Conservation (phyloP, 306 rosid genomes). For the Echinosophora koreensis region DNA sequence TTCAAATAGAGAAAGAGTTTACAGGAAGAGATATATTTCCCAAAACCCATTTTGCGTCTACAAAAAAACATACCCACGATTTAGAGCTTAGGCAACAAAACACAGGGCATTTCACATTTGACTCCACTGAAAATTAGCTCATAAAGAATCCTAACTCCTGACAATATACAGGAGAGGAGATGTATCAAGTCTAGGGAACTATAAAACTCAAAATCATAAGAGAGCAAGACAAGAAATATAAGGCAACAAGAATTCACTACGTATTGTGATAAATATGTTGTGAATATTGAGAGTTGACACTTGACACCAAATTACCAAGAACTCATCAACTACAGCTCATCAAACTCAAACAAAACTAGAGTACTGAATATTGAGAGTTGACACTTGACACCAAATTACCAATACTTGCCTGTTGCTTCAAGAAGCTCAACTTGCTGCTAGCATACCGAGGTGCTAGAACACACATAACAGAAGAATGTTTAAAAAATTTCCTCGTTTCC, state of each 20-base stretch:
- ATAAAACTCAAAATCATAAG: conserved; percentile 19
- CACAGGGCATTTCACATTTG: conserved; percentile 50
- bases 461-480: conserved; percentile 91
- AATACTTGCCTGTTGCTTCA: conserved; percentile 79
- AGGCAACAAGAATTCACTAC: neutral
- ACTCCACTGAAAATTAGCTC: conserved; percentile 48
- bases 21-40: conserved; percentile 9
- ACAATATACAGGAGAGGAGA: conserved; percentile 45
- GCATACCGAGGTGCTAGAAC: conserved; percentile 85
- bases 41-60: conserved; percentile 39
- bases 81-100: conserved; percentile 49
- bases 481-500: conserved; percentile 84
- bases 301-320: no score
- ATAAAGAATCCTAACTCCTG: conserved; percentile 47
- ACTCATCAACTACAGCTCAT: neutral
- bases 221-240: neutral
- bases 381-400: neutral
- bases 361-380: neutral
- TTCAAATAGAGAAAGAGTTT: conserved; percentile 15
- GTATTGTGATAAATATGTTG: neutral
- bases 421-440: conserved; percentile 75
- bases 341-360: neutral
- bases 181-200: conserved; percentile 37
- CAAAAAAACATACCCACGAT: conserved; percentile 44
- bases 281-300: no score